phyloP scores from a whole-genome alignment of 495 filamentous ascomycete genomes.

The Achaetomiella virescens region DNA sequence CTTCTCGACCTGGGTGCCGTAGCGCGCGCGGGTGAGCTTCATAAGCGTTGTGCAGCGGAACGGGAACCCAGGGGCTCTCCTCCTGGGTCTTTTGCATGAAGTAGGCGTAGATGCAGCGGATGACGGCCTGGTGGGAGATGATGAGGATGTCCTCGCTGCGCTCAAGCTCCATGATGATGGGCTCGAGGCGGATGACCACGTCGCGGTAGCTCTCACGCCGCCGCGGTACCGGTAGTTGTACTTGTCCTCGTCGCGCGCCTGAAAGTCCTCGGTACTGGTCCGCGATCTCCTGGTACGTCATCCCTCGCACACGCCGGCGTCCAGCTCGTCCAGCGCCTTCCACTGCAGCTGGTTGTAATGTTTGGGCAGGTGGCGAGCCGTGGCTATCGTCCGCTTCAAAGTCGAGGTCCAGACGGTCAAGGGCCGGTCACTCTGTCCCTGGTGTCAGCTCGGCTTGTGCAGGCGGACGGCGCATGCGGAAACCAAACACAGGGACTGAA shows the following conservation, averaged over 20 bases:
- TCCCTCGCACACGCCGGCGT: slow-evolving; percentile 91
- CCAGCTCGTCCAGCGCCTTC: slow-evolving; percentile 97
- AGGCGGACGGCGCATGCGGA: not conserved
- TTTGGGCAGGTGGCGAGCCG: slow-evolving; percentile 69
- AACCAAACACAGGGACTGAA: not conserved
- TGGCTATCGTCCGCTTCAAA: slow-evolving; percentile 84
- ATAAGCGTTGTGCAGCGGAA: slow-evolving; percentile 89
- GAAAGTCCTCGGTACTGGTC: slow-evolving; percentile 89
- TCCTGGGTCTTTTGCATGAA: slow-evolving; percentile 96
- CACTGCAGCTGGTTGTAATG: slow-evolving; percentile 89
- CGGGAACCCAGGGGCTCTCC: slow-evolving; percentile 89
- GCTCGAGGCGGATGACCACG: slow-evolving; percentile 93
- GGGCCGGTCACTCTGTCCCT: slow-evolving; percentile 50
- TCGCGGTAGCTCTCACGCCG: slow-evolving; percentile 95
- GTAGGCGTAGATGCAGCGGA: slow-evolving; percentile 96
- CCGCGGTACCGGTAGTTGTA: slow-evolving; percentile 98
- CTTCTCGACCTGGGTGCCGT: slow-evolving; percentile 79
- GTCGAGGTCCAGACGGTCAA: slow-evolving; percentile 98
- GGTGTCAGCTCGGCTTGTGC: slow-evolving; percentile 25
- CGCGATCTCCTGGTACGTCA: slow-evolving; percentile 90
- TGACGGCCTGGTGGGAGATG: slow-evolving; percentile 93
- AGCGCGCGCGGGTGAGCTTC: slow-evolving; percentile 92
- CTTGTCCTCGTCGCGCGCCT: slow-evolving; percentile 91
- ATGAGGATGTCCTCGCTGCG: slow-evolving; percentile 94
- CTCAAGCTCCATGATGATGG: slow-evolving; percentile 99